phyloP scores from a whole-genome alignment of 768 basidiomycete genomes.

The Lactarius hatsudake region DNA sequence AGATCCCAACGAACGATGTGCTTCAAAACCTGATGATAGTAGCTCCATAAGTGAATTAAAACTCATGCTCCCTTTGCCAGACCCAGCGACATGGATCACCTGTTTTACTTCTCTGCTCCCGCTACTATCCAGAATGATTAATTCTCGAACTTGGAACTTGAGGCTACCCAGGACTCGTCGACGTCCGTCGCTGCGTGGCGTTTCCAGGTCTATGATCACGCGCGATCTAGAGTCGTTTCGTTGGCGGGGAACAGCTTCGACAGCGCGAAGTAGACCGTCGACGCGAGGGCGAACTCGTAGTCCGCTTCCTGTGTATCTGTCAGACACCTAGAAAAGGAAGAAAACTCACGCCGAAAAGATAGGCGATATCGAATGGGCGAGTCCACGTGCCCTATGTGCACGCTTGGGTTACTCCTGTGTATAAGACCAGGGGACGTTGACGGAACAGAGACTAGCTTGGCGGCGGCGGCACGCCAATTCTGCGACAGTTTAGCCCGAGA shows the following conservation, averaged over 20 bases:
- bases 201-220: slow-evolving; percentile 6
- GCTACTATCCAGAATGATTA: not conserved
- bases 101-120: not conserved
- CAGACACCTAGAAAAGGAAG: not conserved
- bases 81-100: no score
- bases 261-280: slow-evolving; percentile 16
- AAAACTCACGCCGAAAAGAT: slow-evolving; percentile 63
- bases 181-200: not conserved
- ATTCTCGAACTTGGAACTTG: not conserved
- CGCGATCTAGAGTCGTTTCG: slow-evolving; percentile 24
- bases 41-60: not conserved
- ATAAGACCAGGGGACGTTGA: slow-evolving; percentile 77
- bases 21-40: not conserved
- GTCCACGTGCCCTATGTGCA: slow-evolving; percentile 61
- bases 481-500: slow-evolving; percentile 30
- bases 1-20: no score
- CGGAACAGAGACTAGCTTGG: slow-evolving; percentile 63
- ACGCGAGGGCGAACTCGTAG: slow-evolving; percentile 23
- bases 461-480: slow-evolving; percentile 80
- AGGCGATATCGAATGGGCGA: slow-evolving; percentile 67
- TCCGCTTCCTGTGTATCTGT: not conserved
- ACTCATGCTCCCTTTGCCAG: no score
- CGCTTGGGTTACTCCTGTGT: slow-evolving; percentile 62
- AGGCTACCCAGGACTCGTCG: no score
- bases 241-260: slow-evolving; percentile 21